Percentiles rank a stretch among this genome's conserved stretches.
Evolutionary conservation across 768 basidiomycete genomes (phyloP).

Genomic region (Termitomyces bulborhizus): DNA sequence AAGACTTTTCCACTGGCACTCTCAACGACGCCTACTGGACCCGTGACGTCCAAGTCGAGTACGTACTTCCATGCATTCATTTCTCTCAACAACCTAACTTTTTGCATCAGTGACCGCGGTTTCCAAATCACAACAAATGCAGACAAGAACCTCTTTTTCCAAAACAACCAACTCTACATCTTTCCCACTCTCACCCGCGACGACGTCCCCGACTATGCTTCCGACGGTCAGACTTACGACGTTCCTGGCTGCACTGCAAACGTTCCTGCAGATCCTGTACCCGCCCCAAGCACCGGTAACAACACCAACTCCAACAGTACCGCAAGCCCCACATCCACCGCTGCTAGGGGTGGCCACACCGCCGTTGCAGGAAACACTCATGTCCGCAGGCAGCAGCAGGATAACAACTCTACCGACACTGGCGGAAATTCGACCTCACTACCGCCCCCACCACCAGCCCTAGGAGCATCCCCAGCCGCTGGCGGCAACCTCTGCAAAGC

Average conservation of each 20-base stretch:
- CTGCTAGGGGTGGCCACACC: neutral
- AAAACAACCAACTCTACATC: constrained; percentile 69
- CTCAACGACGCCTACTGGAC: constrained; percentile 53
- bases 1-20: constrained; percentile 48
- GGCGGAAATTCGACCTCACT: neutral
- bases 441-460: neutral
- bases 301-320: constrained; percentile 9
- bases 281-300: neutral
- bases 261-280: neutral
- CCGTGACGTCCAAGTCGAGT: constrained; percentile 66
- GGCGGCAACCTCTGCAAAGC: constrained; percentile 35
- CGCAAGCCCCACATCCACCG: neutral
- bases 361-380: neutral
- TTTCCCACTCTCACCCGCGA: constrained; percentile 76
- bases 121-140: constrained; percentile 74
- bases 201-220: constrained; percentile 34
- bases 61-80: constrained; percentile 12
- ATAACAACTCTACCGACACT: neutral
- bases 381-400: neutral
- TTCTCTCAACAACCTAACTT: neutral
- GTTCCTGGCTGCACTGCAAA: constrained; percentile 56
- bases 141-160: constrained; percentile 58
- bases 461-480: neutral
- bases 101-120: constrained; percentile 46
- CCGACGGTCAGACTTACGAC: constrained; percentile 60